Base-by-base conservation (phyloP, 2,329 filamentous ascomycete species). In the Xylariaceae sp. region DNA sequence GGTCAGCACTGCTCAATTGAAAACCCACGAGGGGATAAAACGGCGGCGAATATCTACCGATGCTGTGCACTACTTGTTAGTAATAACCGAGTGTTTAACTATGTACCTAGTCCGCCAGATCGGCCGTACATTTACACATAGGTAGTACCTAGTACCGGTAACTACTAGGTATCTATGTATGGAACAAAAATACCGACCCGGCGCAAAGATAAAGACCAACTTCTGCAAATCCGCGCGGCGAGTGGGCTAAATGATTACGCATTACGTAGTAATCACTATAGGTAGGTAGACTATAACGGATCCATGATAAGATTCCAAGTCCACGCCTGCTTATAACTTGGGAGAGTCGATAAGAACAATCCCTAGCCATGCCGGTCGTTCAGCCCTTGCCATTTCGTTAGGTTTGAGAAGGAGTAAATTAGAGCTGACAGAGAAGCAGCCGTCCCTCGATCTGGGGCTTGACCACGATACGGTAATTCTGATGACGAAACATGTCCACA, bases 371-470 rank as follows among this genome's bases (percentile, higher is more conserved):
- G 51, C 40, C 51, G 2, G 30, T 16, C 46, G 50, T 53, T 13
- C 13, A 42, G n/a, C 5, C 36, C 48, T 26, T 26, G 8, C 26
- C 8, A 26, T 8, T 26, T 26, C 5, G 26, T 5, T 26, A 26
- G 26, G 4, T 26, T 26, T 26, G 26, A 8, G 26, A 26, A 26
- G 26, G n/a, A n/a, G 26, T 26, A 26, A 26, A 26, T 26, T 26
- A 26, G 8, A 47, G 55, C 49, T 57, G 52, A 47, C 41, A 44
- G 42, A 41, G 41, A 50, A 49, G 49, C 53, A 56, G 53, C 53
- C 49, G 56, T 53, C 56, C 44, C 53, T 48, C 45, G 36, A 26
- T 36, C 40, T 53, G 49, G 42, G 39, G 26, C 51, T 32, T n/a
- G 36, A 42, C 18, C 29, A n/a, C n/a, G n/a, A n/a, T n/a, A n/a